phyloP scores from a whole-genome alignment of 768 basidiomycete genomes.

The Dictyophora rubrovolvata region DNA sequence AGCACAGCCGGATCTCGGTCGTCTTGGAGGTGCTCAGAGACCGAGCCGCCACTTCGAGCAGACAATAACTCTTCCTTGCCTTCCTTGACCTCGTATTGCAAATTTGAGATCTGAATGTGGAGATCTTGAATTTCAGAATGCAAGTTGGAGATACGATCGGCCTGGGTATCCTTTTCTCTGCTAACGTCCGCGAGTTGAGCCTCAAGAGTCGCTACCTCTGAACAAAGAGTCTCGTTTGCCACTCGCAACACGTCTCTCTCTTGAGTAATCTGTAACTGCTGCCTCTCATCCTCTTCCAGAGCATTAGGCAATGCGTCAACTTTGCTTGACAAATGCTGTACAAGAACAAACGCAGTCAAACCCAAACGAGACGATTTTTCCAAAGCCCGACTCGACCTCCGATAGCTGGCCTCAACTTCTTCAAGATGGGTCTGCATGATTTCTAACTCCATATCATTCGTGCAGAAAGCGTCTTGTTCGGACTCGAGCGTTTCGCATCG shows the following conservation, averaged over 20 bases:
- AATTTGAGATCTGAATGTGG: slow-evolving; percentile 50
- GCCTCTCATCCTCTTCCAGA: not conserved
- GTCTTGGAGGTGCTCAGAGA: slow-evolving; percentile 35
- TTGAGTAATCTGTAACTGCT: not conserved
- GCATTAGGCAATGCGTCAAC: not conserved
- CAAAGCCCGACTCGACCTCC: not conserved
- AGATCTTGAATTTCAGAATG: slow-evolving; percentile 62
- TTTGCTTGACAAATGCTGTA: not conserved
- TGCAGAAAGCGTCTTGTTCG: not conserved
- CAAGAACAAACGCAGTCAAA: not conserved
- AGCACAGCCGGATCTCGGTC: slow-evolving; percentile 45
- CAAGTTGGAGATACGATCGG: slow-evolving; percentile 22
- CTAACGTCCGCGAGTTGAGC: slow-evolving; percentile 35
- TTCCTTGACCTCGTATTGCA: slow-evolving; percentile 45
- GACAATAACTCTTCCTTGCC: slow-evolving; percentile 45
- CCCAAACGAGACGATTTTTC: not conserved
- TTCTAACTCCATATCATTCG: not conserved
- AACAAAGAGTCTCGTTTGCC: slow-evolving; percentile 12
- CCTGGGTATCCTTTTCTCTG: slow-evolving; percentile 30
- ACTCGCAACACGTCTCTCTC: not conserved
- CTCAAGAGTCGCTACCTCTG: slow-evolving; percentile 31
- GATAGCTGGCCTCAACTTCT: not conserved
- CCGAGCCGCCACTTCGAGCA: slow-evolving; percentile 50
- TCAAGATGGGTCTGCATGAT: not conserved
- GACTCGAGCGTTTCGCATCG: not conserved